A percentile compares a stretch with the other conserved stretches of the same genome.
These are phyloP conservation scores for Fusarium subglutinans DNA, from an alignment of 2,329 filamentous ascomycete species.

Conservation along the genomic window DNA sequence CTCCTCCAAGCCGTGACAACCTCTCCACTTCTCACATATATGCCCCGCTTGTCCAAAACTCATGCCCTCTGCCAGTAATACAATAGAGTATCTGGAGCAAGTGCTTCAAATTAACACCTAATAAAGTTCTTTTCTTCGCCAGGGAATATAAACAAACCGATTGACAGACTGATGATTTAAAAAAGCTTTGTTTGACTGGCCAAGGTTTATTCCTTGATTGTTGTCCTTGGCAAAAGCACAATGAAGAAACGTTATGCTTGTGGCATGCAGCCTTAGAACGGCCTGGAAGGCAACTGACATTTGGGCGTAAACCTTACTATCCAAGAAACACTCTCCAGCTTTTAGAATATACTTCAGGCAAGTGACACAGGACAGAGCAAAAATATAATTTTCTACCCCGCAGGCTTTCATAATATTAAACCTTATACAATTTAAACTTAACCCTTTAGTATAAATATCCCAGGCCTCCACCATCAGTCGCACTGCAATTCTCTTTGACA, in stretches of 20 bases:
- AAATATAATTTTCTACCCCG: accelerated
- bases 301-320: too few relatives aligned
- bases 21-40: background rate
- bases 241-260: too few relatives aligned
- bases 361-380: accelerated
- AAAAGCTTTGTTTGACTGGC: too few relatives aligned
- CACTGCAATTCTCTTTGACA: accelerated
- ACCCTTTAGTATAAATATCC: background rate
- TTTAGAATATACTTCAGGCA: background rate
- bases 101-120: too few relatives aligned
- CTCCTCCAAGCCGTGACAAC: background rate
- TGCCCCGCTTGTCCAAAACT: background rate
- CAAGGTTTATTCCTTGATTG: too few relatives aligned
- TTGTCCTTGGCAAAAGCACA: too few relatives aligned
- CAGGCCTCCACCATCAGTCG: background rate
- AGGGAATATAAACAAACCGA: too few relatives aligned
- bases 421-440: background rate
- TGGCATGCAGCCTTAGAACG: too few relatives aligned
- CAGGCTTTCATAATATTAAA: background rate
- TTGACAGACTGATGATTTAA: too few relatives aligned
- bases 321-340: too few relatives aligned
- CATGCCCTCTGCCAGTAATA: accelerated
- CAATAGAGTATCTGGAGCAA: background rate
- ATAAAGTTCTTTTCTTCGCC: too few relatives aligned
- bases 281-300: too few relatives aligned